Evolutionary conservation across 345 rosid species (phyloP), one percentile per base, ranked within the genome.

Genomic region (Jatropha curcas): DNA sequence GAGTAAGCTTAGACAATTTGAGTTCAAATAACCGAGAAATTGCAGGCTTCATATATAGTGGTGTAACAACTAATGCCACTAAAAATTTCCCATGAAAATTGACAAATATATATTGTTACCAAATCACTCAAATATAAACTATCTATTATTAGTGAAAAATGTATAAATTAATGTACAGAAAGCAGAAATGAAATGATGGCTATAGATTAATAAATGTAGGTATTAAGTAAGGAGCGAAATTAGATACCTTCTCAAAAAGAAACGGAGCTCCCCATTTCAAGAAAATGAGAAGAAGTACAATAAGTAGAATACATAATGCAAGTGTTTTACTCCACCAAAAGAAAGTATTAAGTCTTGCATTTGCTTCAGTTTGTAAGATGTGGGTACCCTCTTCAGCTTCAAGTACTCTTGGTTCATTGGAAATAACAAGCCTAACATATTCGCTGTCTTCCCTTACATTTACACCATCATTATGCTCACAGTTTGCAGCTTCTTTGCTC

Each of bases 231-330:
- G 27, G 53, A 51, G 48, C 30, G 33, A 11, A 61, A 63, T 25
- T 50, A 48, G 5, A 8, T 50, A 95, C 96, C 93, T 91, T 89
- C 82, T 83, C 68, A 20, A 87, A 88, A 25, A 95, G 84, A 81
- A 95, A 91, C 0, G 97, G 96, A 60, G 86, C 77, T 61, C 92
- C 99, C 99, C 98, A 95, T 76, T 90, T 88, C 28, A 91, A 65
- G 48, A 88, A 84, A 72, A 85, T 4, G 61, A 92, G 87, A 27
- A 72, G 24, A 52, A 79, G 45, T 41, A 86, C 25, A 55, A 82
- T 58, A 12, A 70, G 2, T 50, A 88, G 13, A 48, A 71, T 41
- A 69, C 61, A 82, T 34, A 82, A 76, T 2, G 79, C 28, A 1
- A 89, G 67, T 66, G 77, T 83, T 78, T 88, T 92, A 75, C 79